phyloP scores from a whole-genome alignment of 1,284 basidiomycete genomes.

The Leccinum variabile region DNA sequence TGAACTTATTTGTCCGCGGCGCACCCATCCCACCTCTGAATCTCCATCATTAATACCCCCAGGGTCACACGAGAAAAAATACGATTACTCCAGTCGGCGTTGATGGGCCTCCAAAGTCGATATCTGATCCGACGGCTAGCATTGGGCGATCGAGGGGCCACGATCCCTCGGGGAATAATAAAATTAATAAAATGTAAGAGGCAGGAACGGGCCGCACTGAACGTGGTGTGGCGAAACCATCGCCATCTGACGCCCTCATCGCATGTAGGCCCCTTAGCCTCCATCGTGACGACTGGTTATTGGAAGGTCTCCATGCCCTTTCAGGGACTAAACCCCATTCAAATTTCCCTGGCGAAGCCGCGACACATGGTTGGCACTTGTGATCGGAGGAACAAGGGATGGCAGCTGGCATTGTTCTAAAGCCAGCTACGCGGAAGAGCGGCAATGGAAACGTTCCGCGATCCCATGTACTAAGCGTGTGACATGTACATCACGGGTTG shows the following conservation, averaged over 20 bases:
- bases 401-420: constrained; percentile 3
- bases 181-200: not conserved
- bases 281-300: constrained; percentile 3
- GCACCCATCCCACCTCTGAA: constrained; percentile 9
- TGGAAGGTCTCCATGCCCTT: constrained; percentile 11
- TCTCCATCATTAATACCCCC: not conserved
- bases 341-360: constrained; percentile 12
- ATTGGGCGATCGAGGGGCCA: constrained; percentile 19
- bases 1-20: constrained; percentile 17
- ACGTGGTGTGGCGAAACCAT: constrained; percentile 12
- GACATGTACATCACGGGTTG: not conserved
- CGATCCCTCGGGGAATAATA: not conserved
- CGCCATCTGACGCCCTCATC: constrained; percentile 11
- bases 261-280: constrained; percentile 9
- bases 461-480: constrained; percentile 9
- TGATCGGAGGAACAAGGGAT: constrained; percentile 23
- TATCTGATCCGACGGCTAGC: constrained; percentile 22
- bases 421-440: constrained; percentile 21
- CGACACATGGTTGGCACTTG: constrained; percentile 17
- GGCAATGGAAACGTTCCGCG: constrained; percentile 30
- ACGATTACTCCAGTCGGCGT: not conserved
- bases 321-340: constrained; percentile 24
- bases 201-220: not conserved
- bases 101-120: constrained; percentile 2
- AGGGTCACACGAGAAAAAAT: not conserved